Conservation (phyloP, 305 asterid species). For the Fraxinus nigra region DNA sequence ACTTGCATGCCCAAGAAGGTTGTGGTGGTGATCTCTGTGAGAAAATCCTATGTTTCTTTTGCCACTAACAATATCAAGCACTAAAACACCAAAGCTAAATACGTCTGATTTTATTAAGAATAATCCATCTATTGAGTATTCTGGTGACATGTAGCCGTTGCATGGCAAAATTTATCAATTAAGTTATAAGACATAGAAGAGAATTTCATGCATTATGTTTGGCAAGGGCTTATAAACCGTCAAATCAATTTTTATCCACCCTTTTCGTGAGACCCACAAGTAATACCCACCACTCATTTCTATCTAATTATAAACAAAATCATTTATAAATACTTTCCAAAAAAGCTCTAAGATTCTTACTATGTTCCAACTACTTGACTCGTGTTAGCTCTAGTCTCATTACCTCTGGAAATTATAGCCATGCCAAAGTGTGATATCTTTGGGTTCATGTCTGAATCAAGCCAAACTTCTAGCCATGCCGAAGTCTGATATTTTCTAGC, state of each 20-base stretch:
- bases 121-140: not conserved
- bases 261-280: not conserved
- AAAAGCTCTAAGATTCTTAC: not conserved
- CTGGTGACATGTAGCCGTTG: not conserved
- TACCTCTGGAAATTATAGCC: not conserved
- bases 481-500: constrained; percentile 17
- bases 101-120: not conserved
- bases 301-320: not conserved
- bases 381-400: not conserved
- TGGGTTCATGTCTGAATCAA: not conserved
- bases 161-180: not conserved
- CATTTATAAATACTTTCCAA: not conserved
- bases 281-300: not conserved
- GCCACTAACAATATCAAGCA: not conserved
- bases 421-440: not conserved
- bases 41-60: not conserved
- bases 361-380: not conserved
- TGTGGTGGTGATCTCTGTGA: not conserved
- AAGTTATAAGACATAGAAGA: not conserved
- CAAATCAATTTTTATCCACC: not conserved
- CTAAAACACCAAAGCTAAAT: not conserved
- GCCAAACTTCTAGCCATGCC: constrained; percentile 34
- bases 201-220: not conserved
- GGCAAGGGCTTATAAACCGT: not conserved
- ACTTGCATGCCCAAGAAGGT: not conserved